A percentile compares a stretch with the other conserved stretches of the same genome.
Evolutionary conservation across 805 yeast species (phyloP).

Genomic region (Brettanomyces nanus): DNA sequence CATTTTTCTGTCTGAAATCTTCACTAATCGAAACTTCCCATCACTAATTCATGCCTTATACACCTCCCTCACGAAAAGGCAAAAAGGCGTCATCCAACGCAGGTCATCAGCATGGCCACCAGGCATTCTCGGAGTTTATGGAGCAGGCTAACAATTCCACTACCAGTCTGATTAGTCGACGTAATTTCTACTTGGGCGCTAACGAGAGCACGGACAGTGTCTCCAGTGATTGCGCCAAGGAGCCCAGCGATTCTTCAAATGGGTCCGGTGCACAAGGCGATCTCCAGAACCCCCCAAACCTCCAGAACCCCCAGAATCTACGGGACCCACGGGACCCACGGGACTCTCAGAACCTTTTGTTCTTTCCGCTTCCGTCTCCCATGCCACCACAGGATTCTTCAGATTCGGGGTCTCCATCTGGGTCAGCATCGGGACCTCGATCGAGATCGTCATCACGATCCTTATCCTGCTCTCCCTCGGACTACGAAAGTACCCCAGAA

Average conservation of each 20-base stretch:
- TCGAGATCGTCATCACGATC: too few species aligned
- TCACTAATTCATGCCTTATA: conserved; percentile 26
- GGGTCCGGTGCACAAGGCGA: neutral
- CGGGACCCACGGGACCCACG: neutral
- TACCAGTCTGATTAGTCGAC: conserved; percentile 7
- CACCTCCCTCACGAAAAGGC: conserved; percentile 14
- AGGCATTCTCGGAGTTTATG: conserved; percentile 11
- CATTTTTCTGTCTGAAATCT: too few species aligned
- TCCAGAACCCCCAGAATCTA: neutral
- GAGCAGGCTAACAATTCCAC: conserved; percentile 7
- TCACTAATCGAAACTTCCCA: too few species aligned
- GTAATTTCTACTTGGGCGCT: conserved; percentile 8
- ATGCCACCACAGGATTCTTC: neutral
- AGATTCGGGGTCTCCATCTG: neutral
- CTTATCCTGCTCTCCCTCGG: too few species aligned
- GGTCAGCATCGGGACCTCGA: too few species aligned
- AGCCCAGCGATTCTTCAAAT: neutral
- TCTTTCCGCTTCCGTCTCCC: neutral
- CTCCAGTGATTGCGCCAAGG: neutral
- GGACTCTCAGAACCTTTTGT: neutral
- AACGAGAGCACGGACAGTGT: conserved; percentile 7
- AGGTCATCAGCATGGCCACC: conserved; percentile 4
- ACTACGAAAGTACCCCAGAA: neutral
- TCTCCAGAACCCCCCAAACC: neutral
- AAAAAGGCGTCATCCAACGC: too few species aligned